Evolutionary conservation across 805 yeast genomes (phyloP), one percentile per base, ranked within the genome.

Genomic region (Candida suzukii): DNA sequence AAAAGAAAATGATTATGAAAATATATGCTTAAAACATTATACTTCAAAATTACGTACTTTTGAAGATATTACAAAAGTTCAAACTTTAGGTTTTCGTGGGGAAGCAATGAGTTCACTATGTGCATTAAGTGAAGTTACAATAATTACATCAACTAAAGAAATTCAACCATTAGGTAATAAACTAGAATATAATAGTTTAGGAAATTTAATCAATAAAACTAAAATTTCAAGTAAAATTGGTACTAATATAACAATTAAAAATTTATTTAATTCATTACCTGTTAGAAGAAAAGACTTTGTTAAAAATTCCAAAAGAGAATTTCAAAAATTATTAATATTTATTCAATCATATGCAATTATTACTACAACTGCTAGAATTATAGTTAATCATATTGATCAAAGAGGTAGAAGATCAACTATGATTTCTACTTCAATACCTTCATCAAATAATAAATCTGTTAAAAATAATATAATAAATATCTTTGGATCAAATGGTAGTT

Each of bases 101-200:
- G 93, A 85, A 57, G 93, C 93, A 0, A 64, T 85, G 54, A 77
- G 83, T 48, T 81, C 91, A 0, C 52, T 85, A 10, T 79, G 87
- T 52, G 70, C 80, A 6, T 64, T 83, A 16, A 59, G 78, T 1
- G 61, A 66, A 7, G 56, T 83, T 7, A 49, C 53, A 8, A 66
- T 84, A 1, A 57, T 52, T 1, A 83, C 88, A 0, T 69, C 83
- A 3, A 67, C 74, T 2, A 46, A 46, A 6, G 56, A 62, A 0
- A 63, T 57, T 1, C 69, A 71, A 4, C 90, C 93, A 1, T 63
- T 65, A 33, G 93, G 87, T 2, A 64, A 71, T 29, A 63, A 59
- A 36, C 58, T 91, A 18, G 70, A 61, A 30, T 85, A 76, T 52
- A 75, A 74, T 46, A 48, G 61, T 3, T 52, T 61, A 49, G 99